Conservation (phyloP, 495 filamentous ascomycete species). For the Elasticomyces elasticus region DNA sequence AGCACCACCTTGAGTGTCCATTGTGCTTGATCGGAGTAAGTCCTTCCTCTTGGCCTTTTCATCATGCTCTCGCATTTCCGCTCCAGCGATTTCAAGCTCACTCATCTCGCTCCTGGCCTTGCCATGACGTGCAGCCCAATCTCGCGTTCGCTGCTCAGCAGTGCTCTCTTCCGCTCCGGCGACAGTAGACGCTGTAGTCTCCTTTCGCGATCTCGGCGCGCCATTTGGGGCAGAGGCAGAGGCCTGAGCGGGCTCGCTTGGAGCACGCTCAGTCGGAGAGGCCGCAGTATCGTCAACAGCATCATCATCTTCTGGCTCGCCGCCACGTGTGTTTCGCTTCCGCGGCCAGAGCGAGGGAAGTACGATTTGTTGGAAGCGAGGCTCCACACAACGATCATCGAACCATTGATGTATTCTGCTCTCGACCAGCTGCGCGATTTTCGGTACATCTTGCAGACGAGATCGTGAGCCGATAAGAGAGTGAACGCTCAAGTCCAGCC, state of each 20-base stretch:
- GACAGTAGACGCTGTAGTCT: background rate
- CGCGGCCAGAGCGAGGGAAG: conserved; percentile 90
- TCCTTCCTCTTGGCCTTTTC: conserved; percentile 8
- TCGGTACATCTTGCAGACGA: conserved; percentile 88
- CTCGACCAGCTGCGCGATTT: conserved; percentile 92
- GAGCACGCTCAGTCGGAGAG: background rate
- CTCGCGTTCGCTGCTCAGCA: conserved; percentile 21
- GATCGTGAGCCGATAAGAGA: conserved; percentile 86
- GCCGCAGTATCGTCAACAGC: conserved; percentile 7
- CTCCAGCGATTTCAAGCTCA: conserved; percentile 20
- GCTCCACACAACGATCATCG: conserved; percentile 91
- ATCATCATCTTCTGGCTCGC: conserved; percentile 35
- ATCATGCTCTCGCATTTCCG: conserved; percentile 20
- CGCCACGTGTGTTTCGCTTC: conserved; percentile 68
- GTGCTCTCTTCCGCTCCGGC: conserved; percentile 2
- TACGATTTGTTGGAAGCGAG: conserved; percentile 88
- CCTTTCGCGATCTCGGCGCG: conserved; percentile 8
- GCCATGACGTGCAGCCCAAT: conserved; percentile 19
- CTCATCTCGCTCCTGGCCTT: conserved; percentile 11
- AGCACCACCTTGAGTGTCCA: background rate
- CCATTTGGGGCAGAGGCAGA: background rate
- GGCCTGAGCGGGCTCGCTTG: background rate
- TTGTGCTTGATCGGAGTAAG: background rate
- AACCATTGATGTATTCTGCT: conserved; percentile 90
- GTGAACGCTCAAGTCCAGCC: conserved; percentile 81